Conservation (phyloP, 2,329 filamentous ascomycete species). For the Bimuria novae-zelandiae region DNA sequence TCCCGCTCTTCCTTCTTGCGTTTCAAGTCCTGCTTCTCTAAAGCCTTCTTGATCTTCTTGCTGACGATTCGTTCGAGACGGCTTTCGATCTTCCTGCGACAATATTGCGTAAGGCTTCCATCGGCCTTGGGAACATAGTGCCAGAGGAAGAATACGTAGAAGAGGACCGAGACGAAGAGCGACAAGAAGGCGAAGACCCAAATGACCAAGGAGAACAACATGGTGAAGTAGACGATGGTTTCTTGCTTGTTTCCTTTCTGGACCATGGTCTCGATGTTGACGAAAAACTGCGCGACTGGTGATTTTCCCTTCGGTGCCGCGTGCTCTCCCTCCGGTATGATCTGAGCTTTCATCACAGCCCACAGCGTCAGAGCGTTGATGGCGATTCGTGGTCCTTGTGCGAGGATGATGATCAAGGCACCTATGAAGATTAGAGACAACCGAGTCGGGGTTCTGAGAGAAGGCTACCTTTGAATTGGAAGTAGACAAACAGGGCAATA, state of each 20-base stretch:
- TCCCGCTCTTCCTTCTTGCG: slow-evolving; percentile 49
- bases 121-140: slow-evolving; percentile 86
- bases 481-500: slow-evolving; percentile 88
- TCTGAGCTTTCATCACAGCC: slow-evolving; percentile 76
- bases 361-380: slow-evolving; percentile 89
- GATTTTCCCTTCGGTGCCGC: slow-evolving; percentile 62
- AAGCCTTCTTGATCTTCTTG: slow-evolving; percentile 83
- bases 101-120: slow-evolving; percentile 81
- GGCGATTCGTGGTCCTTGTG: slow-evolving; percentile 88
- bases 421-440: slow-evolving; percentile 55
- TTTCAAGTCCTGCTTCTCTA: slow-evolving; percentile 72
- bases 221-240: slow-evolving; percentile 81
- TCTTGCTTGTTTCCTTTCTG: slow-evolving; percentile 72
- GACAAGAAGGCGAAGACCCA: slow-evolving; percentile 81
- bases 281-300: slow-evolving; percentile 75
- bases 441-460: neutral
- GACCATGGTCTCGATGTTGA: slow-evolving; percentile 76
- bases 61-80: slow-evolving; percentile 83
- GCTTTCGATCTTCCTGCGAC: slow-evolving; percentile 87
- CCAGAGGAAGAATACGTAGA: slow-evolving; percentile 89
- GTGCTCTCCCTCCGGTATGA: slow-evolving; percentile 65
- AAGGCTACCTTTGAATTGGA: slow-evolving; percentile 67
- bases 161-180: slow-evolving; percentile 72
- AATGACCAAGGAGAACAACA: slow-evolving; percentile 88
- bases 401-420: slow-evolving; percentile 86